These are phyloP conservation scores for Cephalotrichum gorgonifer DNA, from an alignment of 2,329 filamentous ascomycete genomes.

Conservation along the genomic window DNA sequence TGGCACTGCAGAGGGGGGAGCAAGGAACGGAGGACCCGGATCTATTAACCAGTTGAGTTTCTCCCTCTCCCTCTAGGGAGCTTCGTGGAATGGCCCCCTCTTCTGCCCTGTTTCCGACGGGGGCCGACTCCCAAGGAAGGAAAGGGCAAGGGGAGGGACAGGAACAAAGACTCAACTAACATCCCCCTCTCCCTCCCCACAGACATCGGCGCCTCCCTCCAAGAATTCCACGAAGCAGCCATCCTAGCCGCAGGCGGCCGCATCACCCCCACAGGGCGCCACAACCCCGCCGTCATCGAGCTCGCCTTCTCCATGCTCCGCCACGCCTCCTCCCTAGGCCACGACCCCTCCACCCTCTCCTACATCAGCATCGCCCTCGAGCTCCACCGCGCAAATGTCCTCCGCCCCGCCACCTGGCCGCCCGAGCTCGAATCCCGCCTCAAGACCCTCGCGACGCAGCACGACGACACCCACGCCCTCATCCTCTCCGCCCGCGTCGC, in stretches of 20 bases:
- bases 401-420: conserved; percentile 8
- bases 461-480: conserved; percentile 1
- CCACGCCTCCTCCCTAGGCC: conserved; percentile 19
- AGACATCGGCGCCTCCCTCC: background rate
- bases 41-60: background rate
- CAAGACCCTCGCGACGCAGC: conserved; percentile 14
- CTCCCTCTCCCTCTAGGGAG: background rate
- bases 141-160: too few relatives aligned
- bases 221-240: conserved; percentile 4
- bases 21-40: conserved; percentile 1
- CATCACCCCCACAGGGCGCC: background rate
- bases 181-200: background rate
- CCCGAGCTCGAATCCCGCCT: conserved; percentile 18
- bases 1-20: conserved; percentile 2
- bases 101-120: too few relatives aligned
- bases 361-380: conserved; percentile 1
- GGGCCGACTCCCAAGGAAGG: too few relatives aligned
- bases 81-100: too few relatives aligned
- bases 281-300: conserved; percentile 3
- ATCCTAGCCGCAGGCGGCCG: background rate
- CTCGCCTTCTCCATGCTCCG: conserved; percentile 18
- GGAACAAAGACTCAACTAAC: too few relatives aligned
- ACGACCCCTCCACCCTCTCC: conserved; percentile 18
- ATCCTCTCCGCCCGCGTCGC: conserved; percentile 5
- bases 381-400: background rate